Percentiles rank a stretch among this genome's conserved stretches.
These are phyloP conservation scores for Cordyceps pruinosa DNA, from an alignment of 2,329 filamentous ascomycete genomes.

Conservation along the genomic window DNA sequence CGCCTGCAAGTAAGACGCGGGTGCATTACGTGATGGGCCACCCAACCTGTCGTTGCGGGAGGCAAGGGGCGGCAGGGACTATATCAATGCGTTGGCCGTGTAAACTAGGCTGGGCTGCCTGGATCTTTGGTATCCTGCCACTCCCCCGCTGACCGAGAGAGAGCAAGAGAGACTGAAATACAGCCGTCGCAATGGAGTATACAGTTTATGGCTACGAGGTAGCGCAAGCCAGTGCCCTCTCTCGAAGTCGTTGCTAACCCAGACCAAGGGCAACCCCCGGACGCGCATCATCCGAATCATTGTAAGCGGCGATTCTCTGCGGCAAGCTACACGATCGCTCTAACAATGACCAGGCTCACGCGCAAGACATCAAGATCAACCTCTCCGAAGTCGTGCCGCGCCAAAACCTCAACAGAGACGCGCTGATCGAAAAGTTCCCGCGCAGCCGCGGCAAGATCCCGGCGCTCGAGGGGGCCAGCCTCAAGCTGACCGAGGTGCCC, in stretches of 20 bases:
- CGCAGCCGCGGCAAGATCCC: slow-evolving; percentile 5
- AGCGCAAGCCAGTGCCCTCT: neutral
- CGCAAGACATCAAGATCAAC: slow-evolving; percentile 1
- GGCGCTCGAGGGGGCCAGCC: neutral
- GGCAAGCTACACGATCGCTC: no score
- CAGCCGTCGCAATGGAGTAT: neutral
- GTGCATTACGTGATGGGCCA: neutral
- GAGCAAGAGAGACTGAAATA: neutral
- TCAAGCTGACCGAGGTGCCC: slow-evolving; percentile 4
- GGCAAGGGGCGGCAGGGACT: neutral
- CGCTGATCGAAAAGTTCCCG: neutral
- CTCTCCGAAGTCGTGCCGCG: neutral
- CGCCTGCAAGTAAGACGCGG: no score
- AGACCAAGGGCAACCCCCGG: neutral
- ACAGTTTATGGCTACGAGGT: slow-evolving; percentile 3
- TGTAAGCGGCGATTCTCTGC: neutral
- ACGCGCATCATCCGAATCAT: neutral
- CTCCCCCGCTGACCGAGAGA: neutral
- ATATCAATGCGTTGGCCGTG: neutral
- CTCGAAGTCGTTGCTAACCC: neutral
- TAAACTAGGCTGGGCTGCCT: no score
- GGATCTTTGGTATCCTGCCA: neutral
- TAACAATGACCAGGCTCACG: neutral
- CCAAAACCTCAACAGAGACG: slow-evolving; percentile 2
- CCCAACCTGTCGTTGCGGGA: neutral